These are phyloP conservation scores for Verticillium zaregamsianum DNA, from an alignment of 2,329 filamentous ascomycete genomes.

Conservation along the genomic window DNA sequence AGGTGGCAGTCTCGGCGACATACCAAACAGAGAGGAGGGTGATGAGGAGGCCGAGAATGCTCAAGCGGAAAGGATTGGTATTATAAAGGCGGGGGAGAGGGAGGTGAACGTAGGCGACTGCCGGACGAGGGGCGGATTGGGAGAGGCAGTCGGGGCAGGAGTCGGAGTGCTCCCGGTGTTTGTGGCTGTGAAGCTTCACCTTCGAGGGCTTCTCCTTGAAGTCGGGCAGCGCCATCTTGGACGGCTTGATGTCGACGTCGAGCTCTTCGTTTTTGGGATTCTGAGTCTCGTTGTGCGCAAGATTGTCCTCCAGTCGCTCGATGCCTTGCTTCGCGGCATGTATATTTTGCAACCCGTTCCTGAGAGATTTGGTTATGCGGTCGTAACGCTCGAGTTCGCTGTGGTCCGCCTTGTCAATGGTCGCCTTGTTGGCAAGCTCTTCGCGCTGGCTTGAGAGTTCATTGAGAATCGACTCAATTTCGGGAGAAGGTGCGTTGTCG, in stretches of 20 bases:
- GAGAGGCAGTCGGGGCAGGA: neutral
- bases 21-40: constrained; percentile 48
- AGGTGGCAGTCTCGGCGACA: constrained; percentile 48
- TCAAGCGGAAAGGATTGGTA: constrained; percentile 40
- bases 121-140: neutral
- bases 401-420: constrained; percentile 21
- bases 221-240: neutral
- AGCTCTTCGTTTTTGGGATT: constrained; percentile 7
- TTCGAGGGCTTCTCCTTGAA: constrained; percentile 2
- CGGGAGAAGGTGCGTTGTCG: constrained; percentile 3
- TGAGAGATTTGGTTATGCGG: constrained; percentile 49
- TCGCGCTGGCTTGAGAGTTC: constrained; percentile 13
- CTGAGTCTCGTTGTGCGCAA: constrained; percentile 34
- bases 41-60: constrained; percentile 41
- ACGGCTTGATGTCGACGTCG: constrained; percentile 8
- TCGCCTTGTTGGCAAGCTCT: constrained; percentile 6
- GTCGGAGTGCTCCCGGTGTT: constrained; percentile 2
- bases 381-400: constrained; percentile 40
- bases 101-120: constrained; percentile 34
- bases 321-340: constrained; percentile 54
- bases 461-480: constrained; percentile 13
- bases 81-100: constrained; percentile 43
- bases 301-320: constrained; percentile 49
- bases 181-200: neutral
- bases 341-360: constrained; percentile 46